phyloP scores from a whole-genome alignment of 1,284 basidiomycete genomes.

The Moesziomyces antarcticus region DNA sequence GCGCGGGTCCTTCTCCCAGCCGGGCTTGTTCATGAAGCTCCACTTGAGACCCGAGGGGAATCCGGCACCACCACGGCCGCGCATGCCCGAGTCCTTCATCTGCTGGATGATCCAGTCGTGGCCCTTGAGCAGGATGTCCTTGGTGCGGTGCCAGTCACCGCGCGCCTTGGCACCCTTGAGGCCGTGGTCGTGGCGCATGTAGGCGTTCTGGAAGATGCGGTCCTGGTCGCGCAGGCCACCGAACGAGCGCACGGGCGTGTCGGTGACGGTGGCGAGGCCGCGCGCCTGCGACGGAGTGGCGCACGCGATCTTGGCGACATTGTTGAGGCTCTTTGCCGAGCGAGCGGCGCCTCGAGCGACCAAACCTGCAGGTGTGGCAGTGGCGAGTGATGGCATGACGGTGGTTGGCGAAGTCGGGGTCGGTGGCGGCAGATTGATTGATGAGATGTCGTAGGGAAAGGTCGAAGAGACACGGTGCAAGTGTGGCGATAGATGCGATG shows the following conservation, averaged over 20 bases:
- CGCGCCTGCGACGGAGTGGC: conserved; percentile 51
- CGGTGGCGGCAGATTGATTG: not conserved
- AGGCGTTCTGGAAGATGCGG: conserved; percentile 68
- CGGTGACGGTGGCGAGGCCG: conserved; percentile 64
- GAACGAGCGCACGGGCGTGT: conserved; percentile 61
- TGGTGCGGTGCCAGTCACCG: conserved; percentile 97
- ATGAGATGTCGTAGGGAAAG: not conserved
- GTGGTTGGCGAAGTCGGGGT: not conserved
- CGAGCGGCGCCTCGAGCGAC: conserved; percentile 53
- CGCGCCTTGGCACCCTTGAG: conserved; percentile 75
- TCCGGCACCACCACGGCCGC: conserved; percentile 95
- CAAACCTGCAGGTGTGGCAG: conserved; percentile 20
- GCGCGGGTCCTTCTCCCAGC: conserved; percentile 92
- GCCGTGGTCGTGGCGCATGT: conserved; percentile 66
- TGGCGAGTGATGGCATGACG: not conserved
- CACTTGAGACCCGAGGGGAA: conserved; percentile 98
- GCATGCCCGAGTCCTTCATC: conserved; percentile 94
- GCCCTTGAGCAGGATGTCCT: conserved; percentile 93
- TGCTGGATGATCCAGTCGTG: conserved; percentile 97
- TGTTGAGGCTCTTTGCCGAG: conserved; percentile 41
- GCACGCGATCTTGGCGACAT: conserved; percentile 44
- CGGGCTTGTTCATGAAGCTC: conserved; percentile 98
- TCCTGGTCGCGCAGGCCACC: conserved; percentile 67
- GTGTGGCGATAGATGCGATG: not conserved
- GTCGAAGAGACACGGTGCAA: not conserved